Evolutionary conservation across 805 yeast genomes (phyloP).

Genomic region (Hanseniaspora hatyaiensis): DNA sequence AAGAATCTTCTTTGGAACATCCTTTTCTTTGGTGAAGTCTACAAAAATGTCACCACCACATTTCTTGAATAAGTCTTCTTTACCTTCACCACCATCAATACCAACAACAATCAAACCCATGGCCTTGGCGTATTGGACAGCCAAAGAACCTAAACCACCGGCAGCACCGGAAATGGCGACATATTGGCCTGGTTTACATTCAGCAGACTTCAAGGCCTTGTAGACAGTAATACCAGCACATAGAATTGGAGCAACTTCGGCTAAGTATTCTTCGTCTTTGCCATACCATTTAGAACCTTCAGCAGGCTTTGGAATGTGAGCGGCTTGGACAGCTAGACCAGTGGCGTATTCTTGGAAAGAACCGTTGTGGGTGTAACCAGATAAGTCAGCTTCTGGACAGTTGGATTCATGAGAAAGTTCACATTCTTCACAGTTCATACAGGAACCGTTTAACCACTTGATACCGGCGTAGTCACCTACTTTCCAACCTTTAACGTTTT

Average conservation of each 20-base stretch:
- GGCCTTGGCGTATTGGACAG: constrained; percentile 64
- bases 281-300: constrained; percentile 14
- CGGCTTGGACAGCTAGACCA: constrained; percentile 55
- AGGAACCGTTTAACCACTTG: constrained; percentile 59
- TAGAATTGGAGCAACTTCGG: constrained; percentile 49
- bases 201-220: constrained; percentile 54
- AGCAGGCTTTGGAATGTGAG: constrained; percentile 36
- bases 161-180: constrained; percentile 68
- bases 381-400: constrained; percentile 56
- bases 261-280: constrained; percentile 38
- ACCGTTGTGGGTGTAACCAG: constrained; percentile 66
- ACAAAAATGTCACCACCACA: constrained; percentile 56
- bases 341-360: constrained; percentile 58
- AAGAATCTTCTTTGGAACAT: constrained; percentile 36
- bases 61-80: constrained; percentile 40
- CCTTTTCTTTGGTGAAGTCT: constrained; percentile 44
- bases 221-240: constrained; percentile 61
- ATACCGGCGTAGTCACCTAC: constrained; percentile 58
- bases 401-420: constrained; percentile 48
- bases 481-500: constrained; percentile 46
- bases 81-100: constrained; percentile 65
- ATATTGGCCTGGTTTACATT: constrained; percentile 54
- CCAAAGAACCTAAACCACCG: constrained; percentile 70
- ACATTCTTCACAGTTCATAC: constrained; percentile 55
- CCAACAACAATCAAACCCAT: constrained; percentile 62